Evolutionary conservation across 345 rosid species (phyloP).

Genomic region (Mallotus nudiflorus): DNA sequence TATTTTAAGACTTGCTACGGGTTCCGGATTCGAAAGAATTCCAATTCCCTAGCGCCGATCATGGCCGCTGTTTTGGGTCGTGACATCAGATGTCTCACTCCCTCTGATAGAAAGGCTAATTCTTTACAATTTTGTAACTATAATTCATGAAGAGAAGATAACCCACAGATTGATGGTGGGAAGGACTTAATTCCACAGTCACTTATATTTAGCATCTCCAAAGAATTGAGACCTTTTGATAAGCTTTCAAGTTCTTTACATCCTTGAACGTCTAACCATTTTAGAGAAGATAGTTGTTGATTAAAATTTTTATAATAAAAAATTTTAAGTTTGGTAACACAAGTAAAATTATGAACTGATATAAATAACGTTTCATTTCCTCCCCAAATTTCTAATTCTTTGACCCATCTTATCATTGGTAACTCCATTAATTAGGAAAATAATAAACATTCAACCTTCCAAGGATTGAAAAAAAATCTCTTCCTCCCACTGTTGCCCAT

Average conservation of each 20-base stretch:
- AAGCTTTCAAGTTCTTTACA: slow-evolving; percentile 5
- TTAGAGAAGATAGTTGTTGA: slow-evolving; percentile 7
- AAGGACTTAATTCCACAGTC: background rate
- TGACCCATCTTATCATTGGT: background rate
- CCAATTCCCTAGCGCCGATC: no score
- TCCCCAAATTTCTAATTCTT: background rate
- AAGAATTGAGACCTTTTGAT: slow-evolving; percentile 6
- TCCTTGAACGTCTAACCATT: background rate
- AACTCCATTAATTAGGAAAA: background rate
- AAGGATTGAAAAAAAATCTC: background rate
- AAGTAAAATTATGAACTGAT: background rate
- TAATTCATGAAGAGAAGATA: background rate
- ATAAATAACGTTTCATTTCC: background rate
- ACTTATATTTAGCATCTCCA: background rate
- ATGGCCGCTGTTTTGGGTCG: no score
- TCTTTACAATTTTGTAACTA: background rate
- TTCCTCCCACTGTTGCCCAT: background rate
- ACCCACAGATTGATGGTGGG: background rate
- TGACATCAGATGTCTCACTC: background rate
- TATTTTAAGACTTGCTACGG: no score
- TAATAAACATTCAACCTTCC: background rate
- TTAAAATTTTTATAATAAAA: background rate
- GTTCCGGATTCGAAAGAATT: no score
- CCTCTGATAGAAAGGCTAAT: background rate
- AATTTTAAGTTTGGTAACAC: background rate